Evolutionary conservation across 352 stramenopile species (phyloP).

Genomic region (Phytophthora pluvialis): DNA sequence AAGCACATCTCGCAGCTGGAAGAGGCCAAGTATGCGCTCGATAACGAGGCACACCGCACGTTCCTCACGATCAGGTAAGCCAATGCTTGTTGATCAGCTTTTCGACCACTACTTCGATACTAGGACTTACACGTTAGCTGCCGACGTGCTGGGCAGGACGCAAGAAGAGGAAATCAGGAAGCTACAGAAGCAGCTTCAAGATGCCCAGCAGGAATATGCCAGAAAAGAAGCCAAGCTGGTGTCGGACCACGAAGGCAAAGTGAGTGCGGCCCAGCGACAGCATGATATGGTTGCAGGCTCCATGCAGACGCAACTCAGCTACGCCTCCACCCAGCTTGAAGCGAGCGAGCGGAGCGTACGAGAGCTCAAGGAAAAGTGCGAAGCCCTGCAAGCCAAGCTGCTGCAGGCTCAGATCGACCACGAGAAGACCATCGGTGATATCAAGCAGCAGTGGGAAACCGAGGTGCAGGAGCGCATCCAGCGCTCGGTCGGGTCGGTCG

Average conservation of each 20-base stretch:
- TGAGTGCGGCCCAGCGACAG: slow-evolving; percentile 44
- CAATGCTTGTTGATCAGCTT: neutral
- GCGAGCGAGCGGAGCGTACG: slow-evolving; percentile 33
- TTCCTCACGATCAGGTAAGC: slow-evolving; percentile 49
- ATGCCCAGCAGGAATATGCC: slow-evolving; percentile 50
- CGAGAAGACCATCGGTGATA: slow-evolving; percentile 54
- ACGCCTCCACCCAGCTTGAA: slow-evolving; percentile 46
- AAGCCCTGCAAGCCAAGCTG: slow-evolving; percentile 51
- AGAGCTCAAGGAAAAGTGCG: slow-evolving; percentile 51
- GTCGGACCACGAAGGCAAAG: slow-evolving; percentile 43
- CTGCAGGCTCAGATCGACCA: slow-evolving; percentile 61
- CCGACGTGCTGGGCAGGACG: slow-evolving; percentile 24
- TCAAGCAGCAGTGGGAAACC: slow-evolving; percentile 61
- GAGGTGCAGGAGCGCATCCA: slow-evolving; percentile 65
- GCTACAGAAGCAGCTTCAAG: slow-evolving; percentile 59
- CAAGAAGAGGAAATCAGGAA: slow-evolving; percentile 62
- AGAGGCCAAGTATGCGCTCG: slow-evolving; percentile 64
- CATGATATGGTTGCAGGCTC: slow-evolving; percentile 45
- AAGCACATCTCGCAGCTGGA: slow-evolving; percentile 66
- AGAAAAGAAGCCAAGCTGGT: slow-evolving; percentile 48
- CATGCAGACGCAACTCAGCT: slow-evolving; percentile 56
- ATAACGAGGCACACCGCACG: slow-evolving; percentile 59
- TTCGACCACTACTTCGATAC: neutral
- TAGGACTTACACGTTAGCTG: neutral
- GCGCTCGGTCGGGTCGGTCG: slow-evolving; percentile 55